These are phyloP conservation scores for Populus hybrid DNA, from an alignment of 441 rosid genomes.

Conservation along the genomic window DNA sequence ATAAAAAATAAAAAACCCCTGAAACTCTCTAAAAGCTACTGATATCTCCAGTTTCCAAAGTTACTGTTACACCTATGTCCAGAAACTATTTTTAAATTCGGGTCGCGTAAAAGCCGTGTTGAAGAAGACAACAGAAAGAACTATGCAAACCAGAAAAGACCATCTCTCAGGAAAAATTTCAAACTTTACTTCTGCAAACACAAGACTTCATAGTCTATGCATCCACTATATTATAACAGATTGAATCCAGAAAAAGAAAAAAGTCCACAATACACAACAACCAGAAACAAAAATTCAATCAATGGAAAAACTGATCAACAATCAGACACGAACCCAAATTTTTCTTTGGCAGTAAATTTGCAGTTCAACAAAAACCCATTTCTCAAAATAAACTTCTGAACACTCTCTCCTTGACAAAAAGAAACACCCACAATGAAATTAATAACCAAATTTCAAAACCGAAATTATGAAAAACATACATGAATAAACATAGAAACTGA, in stretches of 20 bases:
- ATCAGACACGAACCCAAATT: conserved; percentile 1
- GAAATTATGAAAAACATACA: not conserved
- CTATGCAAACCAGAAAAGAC: not conserved
- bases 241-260: not conserved
- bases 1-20: not conserved
- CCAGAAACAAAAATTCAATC: not conserved
- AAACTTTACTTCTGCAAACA: not conserved
- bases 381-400: not conserved
- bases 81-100: not conserved
- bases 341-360: not conserved
- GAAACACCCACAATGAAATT: not conserved
- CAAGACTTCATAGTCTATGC: not conserved
- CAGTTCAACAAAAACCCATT: not conserved
- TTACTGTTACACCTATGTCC: not conserved
- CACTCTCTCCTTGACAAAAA: not conserved
- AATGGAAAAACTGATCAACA: not conserved
- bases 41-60: not conserved
- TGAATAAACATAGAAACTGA: not conserved
- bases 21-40: not conserved
- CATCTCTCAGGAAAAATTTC: not conserved
- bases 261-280: not conserved
- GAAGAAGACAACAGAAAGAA: conserved; percentile 5
- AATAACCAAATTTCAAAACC: not conserved
- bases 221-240: too few relatives aligned
- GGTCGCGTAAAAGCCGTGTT: not conserved